Base-by-base conservation (phyloP, 1,284 basidiomycete genomes). In the Xerocomus cyaneibrunnescens region DNA sequence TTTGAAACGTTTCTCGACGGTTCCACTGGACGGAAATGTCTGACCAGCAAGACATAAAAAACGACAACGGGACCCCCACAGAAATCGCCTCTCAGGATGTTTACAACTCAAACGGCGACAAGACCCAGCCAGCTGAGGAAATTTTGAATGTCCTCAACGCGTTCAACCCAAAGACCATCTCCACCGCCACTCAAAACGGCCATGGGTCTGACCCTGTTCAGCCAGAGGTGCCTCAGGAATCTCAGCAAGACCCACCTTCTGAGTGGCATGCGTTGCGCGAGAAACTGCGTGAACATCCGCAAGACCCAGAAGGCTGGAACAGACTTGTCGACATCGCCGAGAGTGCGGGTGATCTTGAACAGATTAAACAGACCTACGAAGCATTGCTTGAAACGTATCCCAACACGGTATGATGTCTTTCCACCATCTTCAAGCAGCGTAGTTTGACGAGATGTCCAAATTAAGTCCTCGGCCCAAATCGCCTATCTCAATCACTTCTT, bases 401-500 rank as follows among this genome's bases (percentile, higher is more conserved):
- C 9, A 86, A 86, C 67, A 84, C 80, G 64, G 85, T 86, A 71
- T 70, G 63, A 61, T 55, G 56, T 54, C 52, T 59, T 35, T 49
- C 52, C 43, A 40, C 42, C 49, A 8, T 61, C 51, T 58, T 52
- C 51, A 50, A 50, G 22, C 51, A 46, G 56, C 25, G 52, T 62
- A 56, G 36, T 69, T 68, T 72, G 52, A 69, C 61, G 40, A 45
- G 49, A 55, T 7, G 55, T 53, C 56, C 23, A 62, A 54, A 55
- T 60, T 56, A 65, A 89, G 88, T 79, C 85, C 14, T 79, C 83
- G 12, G 85, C 83, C 0, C 88, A 92, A 72, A 87, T 90, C 56
- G 84, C 87, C 23, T 94, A 94, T 66, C 80, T 94, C 64, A 84
- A 83, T 51, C 87, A 94, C 62, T 91, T 89, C 61, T 71, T 93